Percentiles rank a stretch among this genome's conserved stretches.
These are phyloP conservation scores for Ustanciosporium gigantosporum DNA, from an alignment of 1,284 basidiomycete genomes.

Conservation along the genomic window DNA sequence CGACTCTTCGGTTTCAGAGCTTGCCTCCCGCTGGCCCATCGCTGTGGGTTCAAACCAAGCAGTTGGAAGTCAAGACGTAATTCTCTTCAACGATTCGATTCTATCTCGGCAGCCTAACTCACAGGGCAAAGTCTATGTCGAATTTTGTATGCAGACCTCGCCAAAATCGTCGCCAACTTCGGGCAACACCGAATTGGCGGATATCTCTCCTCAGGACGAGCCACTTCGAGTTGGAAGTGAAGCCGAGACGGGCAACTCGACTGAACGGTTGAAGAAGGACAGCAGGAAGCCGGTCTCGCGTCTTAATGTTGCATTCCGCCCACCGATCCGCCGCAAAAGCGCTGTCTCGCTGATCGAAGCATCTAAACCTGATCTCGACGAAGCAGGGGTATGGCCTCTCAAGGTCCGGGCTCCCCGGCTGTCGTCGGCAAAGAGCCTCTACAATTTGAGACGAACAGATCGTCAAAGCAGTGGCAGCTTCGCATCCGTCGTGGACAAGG, in stretches of 20 bases:
- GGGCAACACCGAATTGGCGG: conserved; percentile 11
- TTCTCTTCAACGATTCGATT: background rate
- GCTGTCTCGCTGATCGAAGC: conserved; percentile 9
- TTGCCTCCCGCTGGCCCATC: conserved; percentile 26
- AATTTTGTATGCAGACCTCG: conserved; percentile 45
- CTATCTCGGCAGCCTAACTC: conserved; percentile 4
- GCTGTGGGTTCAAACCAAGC: conserved; percentile 26
- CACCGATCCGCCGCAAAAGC: background rate
- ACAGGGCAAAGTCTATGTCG: conserved; percentile 25
- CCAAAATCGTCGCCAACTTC: conserved; percentile 64
- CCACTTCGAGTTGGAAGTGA: too few relatives aligned
- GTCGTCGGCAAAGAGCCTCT: conserved; percentile 2
- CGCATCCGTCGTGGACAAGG: background rate
- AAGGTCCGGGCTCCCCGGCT: conserved; percentile 30
- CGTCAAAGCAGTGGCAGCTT: background rate
- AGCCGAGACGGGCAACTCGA: too few relatives aligned
- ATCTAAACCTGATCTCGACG: conserved; percentile 10
- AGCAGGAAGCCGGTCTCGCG: too few relatives aligned
- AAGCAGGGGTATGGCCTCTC: conserved; percentile 26
- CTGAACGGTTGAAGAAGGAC: too few relatives aligned
- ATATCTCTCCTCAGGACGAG: background rate
- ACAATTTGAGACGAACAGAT: background rate
- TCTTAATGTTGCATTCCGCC: too few relatives aligned
- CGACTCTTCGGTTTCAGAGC: conserved; percentile 9
- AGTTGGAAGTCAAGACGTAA: conserved; percentile 3